phyloP scores from a whole-genome alignment of 305 asterid species.

The Plantago lanceolata region DNA sequence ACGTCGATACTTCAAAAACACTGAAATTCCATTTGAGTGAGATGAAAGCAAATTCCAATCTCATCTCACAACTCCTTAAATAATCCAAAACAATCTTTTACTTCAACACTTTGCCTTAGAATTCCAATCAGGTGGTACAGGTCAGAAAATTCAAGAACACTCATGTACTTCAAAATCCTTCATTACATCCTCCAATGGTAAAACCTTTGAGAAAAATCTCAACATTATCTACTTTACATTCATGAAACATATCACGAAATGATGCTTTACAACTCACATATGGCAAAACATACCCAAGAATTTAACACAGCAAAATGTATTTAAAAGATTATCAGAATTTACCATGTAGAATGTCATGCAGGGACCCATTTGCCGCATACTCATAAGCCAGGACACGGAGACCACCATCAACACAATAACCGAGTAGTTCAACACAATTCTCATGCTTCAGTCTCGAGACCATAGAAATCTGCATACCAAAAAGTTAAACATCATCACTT shows the following conservation, averaged over 20 bases:
- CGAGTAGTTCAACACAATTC: constrained; percentile 60
- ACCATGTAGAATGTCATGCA: constrained; percentile 86
- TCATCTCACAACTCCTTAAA: background rate
- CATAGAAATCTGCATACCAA: constrained; percentile 57
- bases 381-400: constrained; percentile 70
- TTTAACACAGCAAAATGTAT: background rate
- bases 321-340: constrained; percentile 24
- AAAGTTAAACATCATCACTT: background rate
- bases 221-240: too few species aligned
- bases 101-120: background rate
- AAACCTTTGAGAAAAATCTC: background rate
- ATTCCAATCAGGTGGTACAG: background rate
- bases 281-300: background rate
- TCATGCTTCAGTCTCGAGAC: constrained; percentile 78
- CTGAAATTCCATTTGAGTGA: too few species aligned
- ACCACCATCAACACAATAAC: constrained; percentile 70
- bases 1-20: background rate
- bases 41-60: background rate
- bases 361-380: constrained; percentile 69
- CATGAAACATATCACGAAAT: background rate
- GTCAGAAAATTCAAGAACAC: too few species aligned
- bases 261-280: too few species aligned
- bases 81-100: too few species aligned
- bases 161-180: too few species aligned
- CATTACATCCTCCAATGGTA: background rate